Percentiles rank a stretch among this genome's conserved stretches.
Conservation (phyloP, 2,329 filamentous ascomycete genomes). For the Epichloe sp. region DNA sequence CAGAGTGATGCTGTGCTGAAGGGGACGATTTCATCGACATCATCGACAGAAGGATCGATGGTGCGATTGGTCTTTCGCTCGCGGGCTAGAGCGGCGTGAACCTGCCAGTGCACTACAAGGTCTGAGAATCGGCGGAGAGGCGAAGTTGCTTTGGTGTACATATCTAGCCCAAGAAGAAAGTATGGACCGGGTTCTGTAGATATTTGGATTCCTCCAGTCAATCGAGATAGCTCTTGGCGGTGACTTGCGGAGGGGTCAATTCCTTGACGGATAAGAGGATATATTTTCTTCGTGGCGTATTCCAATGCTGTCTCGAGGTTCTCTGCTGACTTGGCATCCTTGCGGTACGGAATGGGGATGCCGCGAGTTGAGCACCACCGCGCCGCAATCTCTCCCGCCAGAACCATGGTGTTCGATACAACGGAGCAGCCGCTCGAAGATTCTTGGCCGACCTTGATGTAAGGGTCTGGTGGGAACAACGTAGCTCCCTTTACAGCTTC, state of each 20-base stretch:
- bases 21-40: constrained; percentile 28
- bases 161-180: constrained; percentile 42
- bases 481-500: constrained; percentile 5
- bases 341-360: constrained; percentile 47
- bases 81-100: constrained; percentile 42
- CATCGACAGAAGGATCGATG: constrained; percentile 15
- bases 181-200: constrained; percentile 41
- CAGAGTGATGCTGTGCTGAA: constrained; percentile 30
- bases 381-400: constrained; percentile 49
- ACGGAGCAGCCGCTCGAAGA: constrained; percentile 19
- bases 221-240: constrained; percentile 14
- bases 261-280: constrained; percentile 18
- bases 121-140: constrained; percentile 53
- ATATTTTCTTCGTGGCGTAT: constrained; percentile 22
- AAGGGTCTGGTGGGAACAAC: constrained; percentile 32
- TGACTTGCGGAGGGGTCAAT: constrained; percentile 21
- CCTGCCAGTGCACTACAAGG: constrained; percentile 53
- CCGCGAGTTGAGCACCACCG: constrained; percentile 44
- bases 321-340: constrained; percentile 28
- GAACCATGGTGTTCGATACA: constrained; percentile 38
- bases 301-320: constrained; percentile 24
- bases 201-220: constrained; percentile 37
- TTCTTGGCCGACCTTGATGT: constrained; percentile 28
- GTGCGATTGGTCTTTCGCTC: constrained; percentile 23
- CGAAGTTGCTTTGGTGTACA: constrained; percentile 51